Percentiles rank a stretch among this genome's conserved stretches.
These are phyloP conservation scores for Alisma plantagoaquatica DNA, from an alignment of 106 monocot species.

Conservation along the genomic window DNA sequence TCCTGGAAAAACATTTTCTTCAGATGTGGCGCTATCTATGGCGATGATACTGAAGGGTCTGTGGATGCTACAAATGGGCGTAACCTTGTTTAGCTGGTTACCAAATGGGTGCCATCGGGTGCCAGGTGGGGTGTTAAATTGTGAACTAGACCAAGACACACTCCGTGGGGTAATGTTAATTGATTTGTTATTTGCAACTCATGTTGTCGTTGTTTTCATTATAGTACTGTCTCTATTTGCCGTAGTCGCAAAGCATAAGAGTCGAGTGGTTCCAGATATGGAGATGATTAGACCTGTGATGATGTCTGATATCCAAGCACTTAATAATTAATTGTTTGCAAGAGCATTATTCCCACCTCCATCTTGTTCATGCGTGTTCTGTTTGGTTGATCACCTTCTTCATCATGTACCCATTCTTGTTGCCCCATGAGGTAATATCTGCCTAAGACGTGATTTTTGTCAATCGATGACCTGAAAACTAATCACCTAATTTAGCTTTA, in stretches of 20 bases:
- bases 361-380: too few species aligned
- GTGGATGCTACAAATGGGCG: conserved; percentile 13
- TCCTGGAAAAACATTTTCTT: not conserved
- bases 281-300: conserved; percentile 2
- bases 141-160: conserved; percentile 17
- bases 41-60: conserved; percentile 6
- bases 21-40: conserved; percentile 7
- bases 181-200: conserved; percentile 3
- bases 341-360: too few species aligned
- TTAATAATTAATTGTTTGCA: too few species aligned
- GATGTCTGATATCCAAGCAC: not conserved
- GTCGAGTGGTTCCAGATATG: not conserved
- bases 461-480: too few species aligned
- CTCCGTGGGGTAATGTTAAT: conserved; percentile 6
- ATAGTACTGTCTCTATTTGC: not conserved
- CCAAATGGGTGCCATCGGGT: conserved; percentile 1
- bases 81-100: not conserved
- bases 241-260: not conserved
- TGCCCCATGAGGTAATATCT: too few species aligned
- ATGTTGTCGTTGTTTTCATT: not conserved
- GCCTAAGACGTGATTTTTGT: too few species aligned
- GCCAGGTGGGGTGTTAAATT: not conserved
- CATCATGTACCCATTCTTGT: too few species aligned
- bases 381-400: too few species aligned
- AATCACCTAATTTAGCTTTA: too few species aligned